phyloP scores from a whole-genome alignment of 139 green algal genomes.

The Coccomyxa sp. region DNA sequence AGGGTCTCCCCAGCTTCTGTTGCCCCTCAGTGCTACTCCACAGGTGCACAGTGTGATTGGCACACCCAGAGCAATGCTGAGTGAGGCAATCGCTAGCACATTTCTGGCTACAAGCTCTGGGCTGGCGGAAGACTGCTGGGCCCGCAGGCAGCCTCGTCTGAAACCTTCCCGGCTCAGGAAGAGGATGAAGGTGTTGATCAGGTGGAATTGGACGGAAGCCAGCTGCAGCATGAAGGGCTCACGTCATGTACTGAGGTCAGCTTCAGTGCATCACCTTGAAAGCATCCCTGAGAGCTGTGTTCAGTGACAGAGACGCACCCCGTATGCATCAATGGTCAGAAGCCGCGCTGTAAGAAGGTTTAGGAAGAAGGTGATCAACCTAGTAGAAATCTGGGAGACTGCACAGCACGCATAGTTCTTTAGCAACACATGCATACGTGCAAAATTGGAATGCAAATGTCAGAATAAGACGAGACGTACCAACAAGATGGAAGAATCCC shows the following conservation, averaged over 20 bases:
- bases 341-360: constrained; percentile 73
- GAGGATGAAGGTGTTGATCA: constrained; percentile 86
- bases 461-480: not conserved
- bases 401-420: constrained; percentile 5
- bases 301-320: constrained; percentile 33
- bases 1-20: not conserved
- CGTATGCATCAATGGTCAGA: constrained; percentile 74
- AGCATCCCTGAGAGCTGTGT: not conserved
- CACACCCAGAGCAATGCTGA: constrained; percentile 45
- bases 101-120: too few species aligned
- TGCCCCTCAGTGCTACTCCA: constrained; percentile 21
- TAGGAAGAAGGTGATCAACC: constrained; percentile 78
- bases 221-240: constrained; percentile 36
- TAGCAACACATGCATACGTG: not conserved
- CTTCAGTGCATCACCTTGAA: not conserved
- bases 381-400: constrained; percentile 77
- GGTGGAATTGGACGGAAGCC: constrained; percentile 81
- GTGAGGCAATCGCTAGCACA: constrained; percentile 17
- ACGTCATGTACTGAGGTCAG: not conserved
- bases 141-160: constrained; percentile 71
- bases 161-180: constrained; percentile 85
- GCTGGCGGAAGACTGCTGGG: too few species aligned
- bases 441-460: not conserved
- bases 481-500: constrained; percentile 15
- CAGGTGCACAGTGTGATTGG: constrained; percentile 12